Percentiles rank a stretch among this genome's conserved stretches.
Conservation (phyloP, 148 eudicot species). For the Rhododendron williamsianum region DNA sequence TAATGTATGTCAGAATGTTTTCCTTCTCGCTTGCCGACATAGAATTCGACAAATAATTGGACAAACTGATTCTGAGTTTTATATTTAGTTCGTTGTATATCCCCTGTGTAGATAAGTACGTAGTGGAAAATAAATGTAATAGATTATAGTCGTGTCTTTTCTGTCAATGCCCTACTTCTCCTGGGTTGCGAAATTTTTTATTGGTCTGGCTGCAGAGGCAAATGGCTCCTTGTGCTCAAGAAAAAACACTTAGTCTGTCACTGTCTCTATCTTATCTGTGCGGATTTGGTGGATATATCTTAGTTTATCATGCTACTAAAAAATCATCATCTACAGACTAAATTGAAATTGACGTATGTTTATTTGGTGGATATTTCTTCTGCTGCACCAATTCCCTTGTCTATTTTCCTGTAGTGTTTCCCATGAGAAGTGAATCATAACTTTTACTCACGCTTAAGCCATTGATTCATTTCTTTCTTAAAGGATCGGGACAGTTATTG, state of each 20-base stretch:
- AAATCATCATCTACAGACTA: not conserved
- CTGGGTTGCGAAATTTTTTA: not conserved
- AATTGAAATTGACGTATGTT: not conserved
- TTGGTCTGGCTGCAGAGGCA: not conserved
- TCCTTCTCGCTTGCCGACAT: not conserved
- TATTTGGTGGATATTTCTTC: not conserved
- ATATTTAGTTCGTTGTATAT: not conserved
- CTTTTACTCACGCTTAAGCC: not conserved
- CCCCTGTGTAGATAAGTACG: not conserved
- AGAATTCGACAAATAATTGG: too few relatives aligned
- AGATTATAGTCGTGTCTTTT: not conserved
- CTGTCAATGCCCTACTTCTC: not conserved
- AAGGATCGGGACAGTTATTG: conserved; percentile 90
- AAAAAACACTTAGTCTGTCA: not conserved
- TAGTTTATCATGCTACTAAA: not conserved
- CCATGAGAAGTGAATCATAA: not conserved
- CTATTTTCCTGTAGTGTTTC: not conserved
- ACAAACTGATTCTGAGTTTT: not conserved
- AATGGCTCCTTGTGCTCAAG: not conserved
- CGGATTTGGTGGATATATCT: not conserved
- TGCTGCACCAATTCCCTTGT: not conserved
- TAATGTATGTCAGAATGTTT: not conserved
- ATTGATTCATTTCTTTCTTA: conserved; percentile 6
- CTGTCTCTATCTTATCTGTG: not conserved
- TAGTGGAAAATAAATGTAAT: not conserved